Evolutionary conservation across 192 early-diverging fungal species (phyloP).

Genomic region (Rhizoclosmatium sp.): DNA sequence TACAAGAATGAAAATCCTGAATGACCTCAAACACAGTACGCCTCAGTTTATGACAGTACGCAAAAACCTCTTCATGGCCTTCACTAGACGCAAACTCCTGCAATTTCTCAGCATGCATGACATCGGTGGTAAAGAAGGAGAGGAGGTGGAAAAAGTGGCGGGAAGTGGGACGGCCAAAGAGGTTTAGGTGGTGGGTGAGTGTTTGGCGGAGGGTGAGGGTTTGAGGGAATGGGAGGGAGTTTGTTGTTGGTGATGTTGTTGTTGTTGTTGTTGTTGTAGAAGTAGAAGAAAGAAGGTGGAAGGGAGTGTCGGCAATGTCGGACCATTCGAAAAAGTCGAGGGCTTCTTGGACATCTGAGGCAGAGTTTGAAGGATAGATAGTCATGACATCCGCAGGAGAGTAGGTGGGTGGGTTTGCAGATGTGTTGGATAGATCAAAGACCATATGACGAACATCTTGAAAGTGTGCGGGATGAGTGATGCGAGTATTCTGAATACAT

Average conservation of each 20-base stretch:
- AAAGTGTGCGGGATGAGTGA: conserved; percentile 82
- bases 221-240: conserved; percentile 60
- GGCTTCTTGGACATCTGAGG: conserved; percentile 72
- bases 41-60: conserved; percentile 82
- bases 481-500: conserved; percentile 62
- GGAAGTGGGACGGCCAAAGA: conserved; percentile 79
- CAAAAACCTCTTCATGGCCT: conserved; percentile 89
- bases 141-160: conserved; percentile 93
- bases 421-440: conserved; percentile 43
- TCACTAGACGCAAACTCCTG: conserved; percentile 77
- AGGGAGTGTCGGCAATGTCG: conserved; percentile 65
- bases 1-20: conserved; percentile 79
- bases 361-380: conserved; percentile 77
- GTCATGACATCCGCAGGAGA: conserved; percentile 83
- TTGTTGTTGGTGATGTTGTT: conserved; percentile 45
- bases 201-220: conserved; percentile 77
- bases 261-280: neutral
- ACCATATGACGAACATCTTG: conserved; percentile 92
- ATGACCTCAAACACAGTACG: conserved; percentile 87
- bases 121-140: conserved; percentile 74
- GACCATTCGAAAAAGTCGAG: conserved; percentile 76
- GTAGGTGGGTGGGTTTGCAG: conserved; percentile 51
- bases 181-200: conserved; percentile 80
- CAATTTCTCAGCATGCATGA: conserved; percentile 78
- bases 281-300: conserved; percentile 53